phyloP scores from a whole-genome alignment of 345 rosid genomes.

The Dipteronia dyeriana region DNA sequence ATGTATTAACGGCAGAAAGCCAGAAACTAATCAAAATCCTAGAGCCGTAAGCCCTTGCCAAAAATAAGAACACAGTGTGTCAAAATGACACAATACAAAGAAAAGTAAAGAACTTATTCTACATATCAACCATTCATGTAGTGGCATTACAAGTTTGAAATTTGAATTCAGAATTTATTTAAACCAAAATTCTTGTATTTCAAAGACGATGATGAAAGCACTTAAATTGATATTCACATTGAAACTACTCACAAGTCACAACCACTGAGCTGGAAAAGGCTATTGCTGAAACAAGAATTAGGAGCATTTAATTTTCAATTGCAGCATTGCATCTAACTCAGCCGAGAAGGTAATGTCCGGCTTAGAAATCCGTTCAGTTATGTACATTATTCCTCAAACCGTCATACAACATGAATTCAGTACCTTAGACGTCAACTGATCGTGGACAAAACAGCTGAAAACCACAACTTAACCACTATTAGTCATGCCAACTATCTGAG shows the following conservation, averaged over 20 bases:
- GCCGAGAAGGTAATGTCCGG: background rate
- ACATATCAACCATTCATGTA: background rate
- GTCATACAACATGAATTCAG: background rate
- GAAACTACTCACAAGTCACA: background rate
- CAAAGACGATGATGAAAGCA: background rate
- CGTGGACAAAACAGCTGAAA: background rate
- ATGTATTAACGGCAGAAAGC: too few relatives aligned
- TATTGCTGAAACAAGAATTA: background rate
- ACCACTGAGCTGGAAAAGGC: background rate
- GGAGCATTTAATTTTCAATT: background rate
- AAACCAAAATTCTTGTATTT: background rate
- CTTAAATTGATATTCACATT: background rate
- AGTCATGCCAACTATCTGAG: slow-evolving; percentile 52
- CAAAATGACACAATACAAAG: too few relatives aligned
- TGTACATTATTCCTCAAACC: too few relatives aligned
- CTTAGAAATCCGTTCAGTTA: background rate
- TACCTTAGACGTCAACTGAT: background rate
- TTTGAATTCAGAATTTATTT: background rate
- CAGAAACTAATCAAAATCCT: too few relatives aligned
- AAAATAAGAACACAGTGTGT: too few relatives aligned
- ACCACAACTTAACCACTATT: slow-evolving; percentile 26
- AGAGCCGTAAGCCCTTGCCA: too few relatives aligned
- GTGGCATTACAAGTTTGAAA: background rate
- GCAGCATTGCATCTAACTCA: too few relatives aligned
- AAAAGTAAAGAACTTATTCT: too few relatives aligned